These are phyloP conservation scores for Mycena belliarum DNA, from an alignment of 768 basidiomycete genomes.

Conservation along the genomic window DNA sequence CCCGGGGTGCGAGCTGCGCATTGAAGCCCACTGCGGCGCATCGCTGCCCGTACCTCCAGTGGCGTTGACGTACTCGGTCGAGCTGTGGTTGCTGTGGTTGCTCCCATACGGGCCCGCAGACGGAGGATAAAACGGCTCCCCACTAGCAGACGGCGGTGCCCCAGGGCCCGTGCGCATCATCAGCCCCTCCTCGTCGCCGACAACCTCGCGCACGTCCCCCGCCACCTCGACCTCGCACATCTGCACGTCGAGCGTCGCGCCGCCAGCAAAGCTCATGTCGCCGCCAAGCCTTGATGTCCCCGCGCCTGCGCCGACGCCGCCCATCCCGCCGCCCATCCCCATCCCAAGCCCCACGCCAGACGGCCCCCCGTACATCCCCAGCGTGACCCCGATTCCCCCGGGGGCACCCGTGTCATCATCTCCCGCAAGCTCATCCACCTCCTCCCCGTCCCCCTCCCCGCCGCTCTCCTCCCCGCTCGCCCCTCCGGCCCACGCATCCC, in stretches of 20 bases:
- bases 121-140: constrained; percentile 19
- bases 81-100: constrained; percentile 25
- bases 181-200: constrained; percentile 60
- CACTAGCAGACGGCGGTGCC: constrained; percentile 16
- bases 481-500: constrained; percentile 24
- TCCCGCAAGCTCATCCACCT: constrained; percentile 30
- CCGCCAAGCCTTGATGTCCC: constrained; percentile 26
- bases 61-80: constrained; percentile 30
- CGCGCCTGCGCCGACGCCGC: constrained; percentile 19
- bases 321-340: constrained; percentile 28
- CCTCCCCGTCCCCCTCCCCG: constrained; percentile 24
- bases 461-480: constrained; percentile 33
- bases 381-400: constrained; percentile 22
- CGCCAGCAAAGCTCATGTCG: constrained; percentile 25
- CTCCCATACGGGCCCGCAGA: constrained; percentile 19
- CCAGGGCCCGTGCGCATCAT: constrained; percentile 33
- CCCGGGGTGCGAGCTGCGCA: constrained; percentile 31
- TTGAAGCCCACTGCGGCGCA: constrained; percentile 37
- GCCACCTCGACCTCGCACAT: constrained; percentile 64
- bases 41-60: constrained; percentile 16
- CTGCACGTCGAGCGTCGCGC: constrained; percentile 43
- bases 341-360: constrained; percentile 24
- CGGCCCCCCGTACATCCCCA: constrained; percentile 27
- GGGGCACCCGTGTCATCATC: constrained; percentile 27
- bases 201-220: constrained; percentile 55